Conservation (phyloP, 176 grass and related monocot species). For the Carex kokanica region DNA sequence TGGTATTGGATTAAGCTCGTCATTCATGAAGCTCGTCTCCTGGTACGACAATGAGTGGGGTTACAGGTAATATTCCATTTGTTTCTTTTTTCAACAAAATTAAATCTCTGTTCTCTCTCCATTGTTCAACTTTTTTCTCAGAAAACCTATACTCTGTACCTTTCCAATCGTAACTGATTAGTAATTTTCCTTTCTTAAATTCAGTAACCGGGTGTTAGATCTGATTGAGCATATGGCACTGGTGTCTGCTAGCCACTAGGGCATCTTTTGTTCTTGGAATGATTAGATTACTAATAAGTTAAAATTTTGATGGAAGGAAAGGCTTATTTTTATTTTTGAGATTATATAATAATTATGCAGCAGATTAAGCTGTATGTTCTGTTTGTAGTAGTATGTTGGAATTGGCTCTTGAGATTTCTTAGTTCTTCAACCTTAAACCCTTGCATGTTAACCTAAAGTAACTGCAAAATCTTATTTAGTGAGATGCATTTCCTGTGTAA, state of each 20-base stretch:
- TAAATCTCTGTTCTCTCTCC: background rate
- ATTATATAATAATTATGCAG: conserved; percentile 20
- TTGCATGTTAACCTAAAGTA: background rate
- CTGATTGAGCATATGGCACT: conserved; percentile 78
- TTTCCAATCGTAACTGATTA: background rate
- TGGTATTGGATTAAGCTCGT: conserved; percentile 66
- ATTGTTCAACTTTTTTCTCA: background rate
- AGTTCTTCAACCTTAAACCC: background rate
- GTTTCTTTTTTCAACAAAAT: conserved; percentile 9
- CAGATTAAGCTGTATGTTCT: conserved; percentile 19
- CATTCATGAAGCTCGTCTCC: conserved; percentile 84
- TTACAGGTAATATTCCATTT: conserved; percentile 46
- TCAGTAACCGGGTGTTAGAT: conserved; percentile 80
- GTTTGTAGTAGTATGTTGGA: background rate
- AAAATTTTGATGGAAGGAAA: conserved; percentile 29
- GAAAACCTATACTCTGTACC: background rate
- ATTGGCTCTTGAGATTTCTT: background rate
- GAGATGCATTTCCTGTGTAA: background rate
- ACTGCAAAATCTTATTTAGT: background rate
- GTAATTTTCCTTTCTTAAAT: conserved; percentile 3
- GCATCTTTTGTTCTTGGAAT: conserved; percentile 1
- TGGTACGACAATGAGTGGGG: conserved; percentile 98
- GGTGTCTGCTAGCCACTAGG: conserved; percentile 40
- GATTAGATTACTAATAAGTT: conserved; percentile 13
- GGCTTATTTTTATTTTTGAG: background rate